Percentiles rank a stretch among this genome's conserved stretches.
Conservation (phyloP, 2,329 filamentous ascomycete genomes). For the Xylariaceae sp. region DNA sequence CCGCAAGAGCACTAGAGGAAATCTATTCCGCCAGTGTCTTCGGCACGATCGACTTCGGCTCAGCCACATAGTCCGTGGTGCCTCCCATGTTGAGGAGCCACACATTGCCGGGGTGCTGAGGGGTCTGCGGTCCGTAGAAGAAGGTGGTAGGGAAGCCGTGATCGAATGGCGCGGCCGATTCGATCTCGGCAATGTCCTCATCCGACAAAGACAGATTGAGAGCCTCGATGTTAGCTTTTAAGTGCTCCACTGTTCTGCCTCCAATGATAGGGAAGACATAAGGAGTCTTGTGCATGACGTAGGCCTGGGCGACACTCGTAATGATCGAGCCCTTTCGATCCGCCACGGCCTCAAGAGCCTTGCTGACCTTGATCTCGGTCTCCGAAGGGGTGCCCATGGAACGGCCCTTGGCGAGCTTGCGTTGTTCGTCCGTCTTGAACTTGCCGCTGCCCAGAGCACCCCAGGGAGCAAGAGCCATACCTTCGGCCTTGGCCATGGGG, state of each 20-base stretch:
- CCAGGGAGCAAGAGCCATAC: slow-evolving; percentile 58
- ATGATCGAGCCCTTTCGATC: slow-evolving; percentile 51
- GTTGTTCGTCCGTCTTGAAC: slow-evolving; percentile 42
- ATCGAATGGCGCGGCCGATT: slow-evolving; percentile 48
- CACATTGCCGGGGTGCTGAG: slow-evolving; percentile 38
- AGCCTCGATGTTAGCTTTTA: slow-evolving; percentile 51
- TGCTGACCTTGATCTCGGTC: slow-evolving; percentile 49
- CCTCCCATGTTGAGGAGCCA: slow-evolving; percentile 44
- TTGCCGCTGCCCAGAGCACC: slow-evolving; percentile 51
- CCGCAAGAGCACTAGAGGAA: slow-evolving; percentile 16
- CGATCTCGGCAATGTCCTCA: slow-evolving; percentile 51
- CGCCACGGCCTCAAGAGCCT: slow-evolving; percentile 55
- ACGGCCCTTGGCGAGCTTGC: slow-evolving; percentile 41
- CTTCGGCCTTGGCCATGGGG: slow-evolving; percentile 58
- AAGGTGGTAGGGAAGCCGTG: slow-evolving; percentile 55
- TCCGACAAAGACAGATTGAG: slow-evolving; percentile 45
- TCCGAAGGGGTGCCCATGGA: slow-evolving; percentile 39
- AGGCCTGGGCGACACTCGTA: slow-evolving; percentile 53
- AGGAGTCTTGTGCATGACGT: slow-evolving; percentile 46
- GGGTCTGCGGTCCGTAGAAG: slow-evolving; percentile 37
- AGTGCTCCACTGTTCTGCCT: slow-evolving; percentile 47
- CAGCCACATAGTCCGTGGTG: slow-evolving; percentile 46
- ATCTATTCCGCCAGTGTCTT: slow-evolving; percentile 41
- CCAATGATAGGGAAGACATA: slow-evolving; percentile 52
- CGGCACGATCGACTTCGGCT: slow-evolving; percentile 39